Evolutionary conservation across 148 eudicot species (phyloP).

Genomic region (Vaccinium vitisidaea): DNA sequence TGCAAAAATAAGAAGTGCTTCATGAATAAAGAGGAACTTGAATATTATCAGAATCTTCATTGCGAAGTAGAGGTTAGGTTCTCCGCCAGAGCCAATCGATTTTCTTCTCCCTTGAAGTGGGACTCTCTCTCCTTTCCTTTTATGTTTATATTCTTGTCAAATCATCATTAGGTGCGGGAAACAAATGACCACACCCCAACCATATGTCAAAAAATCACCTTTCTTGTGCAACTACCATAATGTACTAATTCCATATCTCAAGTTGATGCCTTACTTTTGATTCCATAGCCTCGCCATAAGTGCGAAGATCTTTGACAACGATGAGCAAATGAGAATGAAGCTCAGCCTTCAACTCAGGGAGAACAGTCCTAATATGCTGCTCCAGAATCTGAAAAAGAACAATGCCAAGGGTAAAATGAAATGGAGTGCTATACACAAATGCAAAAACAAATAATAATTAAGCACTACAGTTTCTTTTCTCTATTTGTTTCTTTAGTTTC

Average conservation of each 20-base stretch:
- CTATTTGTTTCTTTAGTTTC: background rate
- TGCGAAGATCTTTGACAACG: constrained; percentile 39
- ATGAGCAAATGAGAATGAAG: constrained; percentile 36
- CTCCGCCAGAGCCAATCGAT: background rate
- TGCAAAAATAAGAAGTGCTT: background rate
- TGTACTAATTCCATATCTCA: background rate
- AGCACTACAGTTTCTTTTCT: background rate
- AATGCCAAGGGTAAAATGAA: background rate
- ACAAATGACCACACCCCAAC: background rate
- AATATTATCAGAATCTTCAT: background rate
- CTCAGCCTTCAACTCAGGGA: constrained; percentile 48
- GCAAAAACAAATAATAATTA: background rate
- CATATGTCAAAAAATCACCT: background rate
- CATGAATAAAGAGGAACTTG: background rate
- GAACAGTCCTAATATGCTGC: constrained; percentile 42
- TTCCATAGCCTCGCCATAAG: constrained; percentile 45
- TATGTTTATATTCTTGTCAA: background rate
- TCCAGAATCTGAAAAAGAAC: constrained; percentile 42
- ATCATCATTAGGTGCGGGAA: background rate
- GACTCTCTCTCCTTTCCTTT: background rate
- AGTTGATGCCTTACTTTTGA: constrained; percentile 32
- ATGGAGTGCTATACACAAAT: background rate
- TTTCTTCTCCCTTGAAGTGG: background rate
- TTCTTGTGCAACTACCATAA: background rate
- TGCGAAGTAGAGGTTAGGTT: background rate